Evolutionary conservation across 768 basidiomycete species (phyloP), one percentile per base, ranked within the genome.

Genomic region (Mycena kentingensis): DNA sequence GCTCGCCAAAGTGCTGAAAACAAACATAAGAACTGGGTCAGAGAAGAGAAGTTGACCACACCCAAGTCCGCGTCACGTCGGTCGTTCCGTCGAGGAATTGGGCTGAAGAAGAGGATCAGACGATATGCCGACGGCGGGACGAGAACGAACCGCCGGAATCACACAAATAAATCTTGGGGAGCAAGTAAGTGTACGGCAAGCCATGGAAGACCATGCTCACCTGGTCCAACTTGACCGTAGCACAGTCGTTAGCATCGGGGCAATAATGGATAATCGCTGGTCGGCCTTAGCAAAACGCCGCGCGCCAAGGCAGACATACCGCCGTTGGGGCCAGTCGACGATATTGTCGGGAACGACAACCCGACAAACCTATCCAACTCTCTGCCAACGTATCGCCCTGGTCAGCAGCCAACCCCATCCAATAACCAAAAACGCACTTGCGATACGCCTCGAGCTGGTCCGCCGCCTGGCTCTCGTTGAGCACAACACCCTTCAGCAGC

Each of bases 11-110:
- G 66, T 98, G 94, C 85, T 92, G 51, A 25, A 47, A 22, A 28
- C n/a, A 46, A 26, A 45, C 21, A 31, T 5, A 21, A 16, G n/a
- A 8, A 10, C 26, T 19, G 24, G 22, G 13, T 22, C 7, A 22
- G 11, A 19, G 31, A 27, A 31, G 34, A 16, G 22, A 29, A 46
- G 21, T 13, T 49, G 28, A 21, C 27, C 80, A 61, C 63, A 88
- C 90, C 85, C 84, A 87, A 54, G 93, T 97, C 36, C 95, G 77
- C 1, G 94, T 96, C 15, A 90, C 89, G 65, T 99, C 96, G 1
- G 97, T 99, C 0, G 96, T 98, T 10, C 96, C 96, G 60, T 98
- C 96, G 28, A 82, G 67, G 71, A 86, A 96, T 70, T 97, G 94
- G 2, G 80, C 87, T 88, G 54, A 16, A 44, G 18, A 31, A 31